phyloP scores from a whole-genome alignment of 1,139 yeast genomes.

The Entelexis paramagnoliae region DNA sequence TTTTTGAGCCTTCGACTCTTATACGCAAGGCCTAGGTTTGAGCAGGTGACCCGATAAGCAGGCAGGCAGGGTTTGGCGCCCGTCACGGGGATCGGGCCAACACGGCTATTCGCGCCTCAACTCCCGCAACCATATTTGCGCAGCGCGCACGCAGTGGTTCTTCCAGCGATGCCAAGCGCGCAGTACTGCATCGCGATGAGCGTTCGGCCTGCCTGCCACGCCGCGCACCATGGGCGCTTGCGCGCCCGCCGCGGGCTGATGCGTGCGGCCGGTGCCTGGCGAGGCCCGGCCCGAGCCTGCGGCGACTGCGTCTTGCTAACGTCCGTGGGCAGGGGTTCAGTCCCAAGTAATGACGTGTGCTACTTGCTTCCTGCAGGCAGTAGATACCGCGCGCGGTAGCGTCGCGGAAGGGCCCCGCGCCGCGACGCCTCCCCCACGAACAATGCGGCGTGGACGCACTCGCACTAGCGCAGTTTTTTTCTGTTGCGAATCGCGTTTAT shows the following conservation, averaged over 20 bases:
- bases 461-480: too few species aligned
- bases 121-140: not conserved
- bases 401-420: not conserved
- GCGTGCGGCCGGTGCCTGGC: not conserved
- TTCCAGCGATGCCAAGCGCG: too few species aligned
- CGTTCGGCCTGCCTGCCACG: too few species aligned
- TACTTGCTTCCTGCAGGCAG: conserved; percentile 2
- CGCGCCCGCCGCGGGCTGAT: not conserved
- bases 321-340: not conserved
- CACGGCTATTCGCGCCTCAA: not conserved
- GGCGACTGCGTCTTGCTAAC: not conserved
- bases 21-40: not conserved
- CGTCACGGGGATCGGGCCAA: not conserved
- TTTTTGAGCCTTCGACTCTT: too few species aligned
- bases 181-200: too few species aligned
- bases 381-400: not conserved
- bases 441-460: not conserved
- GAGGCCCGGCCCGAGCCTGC: not conserved
- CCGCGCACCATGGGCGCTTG: not conserved
- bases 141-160: too few species aligned
- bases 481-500: too few species aligned
- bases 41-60: conserved; percentile 2
- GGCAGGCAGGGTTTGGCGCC: not conserved
- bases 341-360: not conserved
- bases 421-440: not conserved